Evolutionary conservation across 345 rosid genomes (phyloP), one percentile per base, ranked within the genome.

Genomic region (Lepidium africanum): DNA sequence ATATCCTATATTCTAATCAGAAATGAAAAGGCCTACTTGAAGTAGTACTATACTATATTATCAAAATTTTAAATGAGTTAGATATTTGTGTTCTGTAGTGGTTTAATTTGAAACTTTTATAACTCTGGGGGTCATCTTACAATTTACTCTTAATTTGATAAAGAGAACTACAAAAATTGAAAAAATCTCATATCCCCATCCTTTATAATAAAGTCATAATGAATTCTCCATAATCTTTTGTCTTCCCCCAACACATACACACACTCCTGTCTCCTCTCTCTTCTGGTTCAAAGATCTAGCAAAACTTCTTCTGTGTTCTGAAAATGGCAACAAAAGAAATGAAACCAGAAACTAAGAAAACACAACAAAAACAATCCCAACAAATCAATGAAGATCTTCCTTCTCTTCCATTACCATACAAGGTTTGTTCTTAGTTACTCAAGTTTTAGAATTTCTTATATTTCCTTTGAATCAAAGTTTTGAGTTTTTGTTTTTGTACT

Each of bases 291-390:
- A 54, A 50, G 57, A 51, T 62, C 46, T 41, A 43, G 59, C 59
- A 52, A n/a, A n/a, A 12, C 54, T 53, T 51, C 41, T 42, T 55
- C 13, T 48, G 14, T 19, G 7, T 46, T 69, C 69, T 72, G 33
- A 58, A 30, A 70, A 86, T 84, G 87, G 85, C 85, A 51, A 30
- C 84, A 9, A 15, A 77, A 61, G 83, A 82, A 47, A 67, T 64
- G 35, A 81, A 79, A 21, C 36, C 75, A 72, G 76, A 75, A 59
- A 38, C 62, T n/a, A 77, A 69, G 58, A 77, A 78, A 67, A 57
- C 40, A 1, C 46, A 69, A 49, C 79, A 21, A 21, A 21, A 21
- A 21, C 23, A 78, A 67, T 53, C 40, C 1, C 46, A 69, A 49
- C 79, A 73, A 67, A 39, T 32, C 10, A 59, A 71, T n/a, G 79